These are phyloP conservation scores for Sclerotinia minor DNA, from an alignment of 2,329 filamentous ascomycete species.

Conservation along the genomic window DNA sequence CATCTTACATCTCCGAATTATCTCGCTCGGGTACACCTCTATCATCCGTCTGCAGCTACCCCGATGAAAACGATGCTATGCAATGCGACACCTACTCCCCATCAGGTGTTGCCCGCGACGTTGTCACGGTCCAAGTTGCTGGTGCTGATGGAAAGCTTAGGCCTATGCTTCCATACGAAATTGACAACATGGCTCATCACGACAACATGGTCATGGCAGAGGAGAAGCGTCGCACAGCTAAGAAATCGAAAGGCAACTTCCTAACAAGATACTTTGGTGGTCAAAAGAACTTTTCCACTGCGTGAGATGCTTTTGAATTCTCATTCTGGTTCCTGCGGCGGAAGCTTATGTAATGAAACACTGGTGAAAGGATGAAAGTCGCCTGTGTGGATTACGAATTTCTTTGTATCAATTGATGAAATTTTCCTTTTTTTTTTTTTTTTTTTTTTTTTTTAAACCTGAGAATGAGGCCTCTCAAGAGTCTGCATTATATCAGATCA, in stretches of 20 bases:
- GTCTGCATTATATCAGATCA: constrained; percentile 7
- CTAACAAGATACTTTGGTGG: constrained; percentile 36
- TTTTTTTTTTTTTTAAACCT: not conserved
- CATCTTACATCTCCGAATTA: constrained; percentile 39
- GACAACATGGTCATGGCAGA: constrained; percentile 30
- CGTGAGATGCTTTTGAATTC: not conserved
- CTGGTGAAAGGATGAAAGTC: constrained; percentile 3
- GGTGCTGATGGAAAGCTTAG: constrained; percentile 29
- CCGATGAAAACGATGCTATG: constrained; percentile 28
- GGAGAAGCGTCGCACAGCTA: constrained; percentile 31
- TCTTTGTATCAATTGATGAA: constrained; percentile 23
- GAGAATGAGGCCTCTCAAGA: not conserved
- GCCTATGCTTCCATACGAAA: constrained; percentile 40
- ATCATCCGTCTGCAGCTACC: constrained; percentile 41
- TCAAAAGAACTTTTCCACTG: constrained; percentile 18
- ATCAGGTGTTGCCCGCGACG: constrained; percentile 32
- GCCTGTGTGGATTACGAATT: constrained; percentile 20
- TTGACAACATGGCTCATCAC: constrained; percentile 29
- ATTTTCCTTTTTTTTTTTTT: not conserved
- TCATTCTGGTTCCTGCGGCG: not conserved
- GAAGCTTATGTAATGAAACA: not conserved
- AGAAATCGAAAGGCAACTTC: constrained; percentile 37
- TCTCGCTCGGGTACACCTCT: constrained; percentile 41
- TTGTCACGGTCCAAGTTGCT: constrained; percentile 36
- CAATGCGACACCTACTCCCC: constrained; percentile 24